These are phyloP conservation scores for Tetracladium maxilliforme DNA, from an alignment of 2,329 filamentous ascomycete species.

Conservation along the genomic window DNA sequence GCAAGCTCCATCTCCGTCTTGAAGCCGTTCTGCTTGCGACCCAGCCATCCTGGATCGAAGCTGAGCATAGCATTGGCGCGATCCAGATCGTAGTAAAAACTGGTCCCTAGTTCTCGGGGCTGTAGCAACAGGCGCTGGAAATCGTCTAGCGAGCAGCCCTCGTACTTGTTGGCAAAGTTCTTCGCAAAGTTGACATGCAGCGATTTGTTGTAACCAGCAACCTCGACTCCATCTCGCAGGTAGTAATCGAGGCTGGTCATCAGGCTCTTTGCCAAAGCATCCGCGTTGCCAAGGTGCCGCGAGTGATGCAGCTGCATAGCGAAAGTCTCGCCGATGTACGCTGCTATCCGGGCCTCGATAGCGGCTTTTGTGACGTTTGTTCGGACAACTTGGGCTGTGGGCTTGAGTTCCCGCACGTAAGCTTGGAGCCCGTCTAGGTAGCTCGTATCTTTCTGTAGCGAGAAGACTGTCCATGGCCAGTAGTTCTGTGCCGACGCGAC, in stretches of 20 bases:
- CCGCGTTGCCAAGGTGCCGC: slow-evolving; percentile 57
- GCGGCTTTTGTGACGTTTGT: no score
- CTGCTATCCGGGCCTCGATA: slow-evolving; percentile 66
- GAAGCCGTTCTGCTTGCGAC: slow-evolving; percentile 57
- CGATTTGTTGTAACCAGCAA: slow-evolving; percentile 76
- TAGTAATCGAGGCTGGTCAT: slow-evolving; percentile 68
- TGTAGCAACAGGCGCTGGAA: slow-evolving; percentile 65
- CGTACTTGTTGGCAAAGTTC: slow-evolving; percentile 71
- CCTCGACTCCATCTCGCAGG: slow-evolving; percentile 59
- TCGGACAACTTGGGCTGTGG: slow-evolving; percentile 48
- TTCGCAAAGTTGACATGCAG: slow-evolving; percentile 72
- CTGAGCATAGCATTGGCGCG: slow-evolving; percentile 62
- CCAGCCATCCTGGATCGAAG: slow-evolving; percentile 67
- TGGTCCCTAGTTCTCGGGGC: slow-evolving; percentile 49
- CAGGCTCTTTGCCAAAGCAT: slow-evolving; percentile 53
- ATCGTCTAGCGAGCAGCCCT: slow-evolving; percentile 55
- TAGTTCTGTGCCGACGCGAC: slow-evolving; percentile 80
- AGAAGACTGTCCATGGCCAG: slow-evolving; percentile 88
- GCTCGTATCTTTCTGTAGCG: slow-evolving; percentile 55
- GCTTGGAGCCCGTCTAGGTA: slow-evolving; percentile 61
- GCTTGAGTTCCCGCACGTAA: slow-evolving; percentile 47
- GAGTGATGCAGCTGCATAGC: slow-evolving; percentile 83
- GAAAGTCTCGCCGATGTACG: slow-evolving; percentile 73
- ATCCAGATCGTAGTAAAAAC: slow-evolving; percentile 74
- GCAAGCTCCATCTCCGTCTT: slow-evolving; percentile 70